Evolutionary conservation across 805 yeast species (phyloP).

Genomic region (Saccharomyces paradoxus): DNA sequence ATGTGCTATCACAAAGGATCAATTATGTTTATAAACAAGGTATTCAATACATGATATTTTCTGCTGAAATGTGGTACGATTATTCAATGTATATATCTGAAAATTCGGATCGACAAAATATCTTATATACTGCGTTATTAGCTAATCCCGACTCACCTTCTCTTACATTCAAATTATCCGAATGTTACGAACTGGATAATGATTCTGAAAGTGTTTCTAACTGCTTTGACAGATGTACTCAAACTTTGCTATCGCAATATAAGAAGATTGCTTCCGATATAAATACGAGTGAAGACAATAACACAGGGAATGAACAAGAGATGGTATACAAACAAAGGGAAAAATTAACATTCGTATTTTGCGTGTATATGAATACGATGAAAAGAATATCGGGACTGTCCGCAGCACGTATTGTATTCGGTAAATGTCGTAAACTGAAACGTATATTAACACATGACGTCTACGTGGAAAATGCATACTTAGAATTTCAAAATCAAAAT

Average conservation of each 20-base stretch:
- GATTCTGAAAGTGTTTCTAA: conserved; percentile 43
- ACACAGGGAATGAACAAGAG: conserved; percentile 7
- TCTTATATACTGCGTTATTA: conserved; percentile 46
- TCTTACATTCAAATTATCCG: conserved; percentile 60
- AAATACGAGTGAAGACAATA: conserved; percentile 7
- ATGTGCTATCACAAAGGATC: conserved; percentile 46
- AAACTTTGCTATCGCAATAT: conserved; percentile 36
- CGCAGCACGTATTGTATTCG: conserved; percentile 66
- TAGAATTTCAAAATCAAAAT: conserved; percentile 63
- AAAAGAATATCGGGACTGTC: conserved; percentile 61
- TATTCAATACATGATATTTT: conserved; percentile 29
- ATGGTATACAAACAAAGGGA: conserved; percentile 9
- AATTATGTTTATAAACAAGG: conserved; percentile 69
- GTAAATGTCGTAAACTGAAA: conserved; percentile 56
- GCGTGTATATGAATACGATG: conserved; percentile 60
- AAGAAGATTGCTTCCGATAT: conserved; percentile 15
- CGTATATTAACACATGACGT: conserved; percentile 58
- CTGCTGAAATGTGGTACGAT: conserved; percentile 34
- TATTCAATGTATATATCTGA: conserved; percentile 28
- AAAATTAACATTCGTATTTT: conserved; percentile 54
- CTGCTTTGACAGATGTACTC: conserved; percentile 44
- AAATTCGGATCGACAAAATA: conserved; percentile 13
- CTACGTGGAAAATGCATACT: conserved; percentile 70
- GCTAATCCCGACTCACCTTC: conserved; percentile 67
- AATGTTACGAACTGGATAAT: conserved; percentile 53